Evolutionary conservation across 306 rosid species (phyloP), one percentile per base, ranked within the genome.

Genomic region (Pachyrhizus erosus): DNA sequence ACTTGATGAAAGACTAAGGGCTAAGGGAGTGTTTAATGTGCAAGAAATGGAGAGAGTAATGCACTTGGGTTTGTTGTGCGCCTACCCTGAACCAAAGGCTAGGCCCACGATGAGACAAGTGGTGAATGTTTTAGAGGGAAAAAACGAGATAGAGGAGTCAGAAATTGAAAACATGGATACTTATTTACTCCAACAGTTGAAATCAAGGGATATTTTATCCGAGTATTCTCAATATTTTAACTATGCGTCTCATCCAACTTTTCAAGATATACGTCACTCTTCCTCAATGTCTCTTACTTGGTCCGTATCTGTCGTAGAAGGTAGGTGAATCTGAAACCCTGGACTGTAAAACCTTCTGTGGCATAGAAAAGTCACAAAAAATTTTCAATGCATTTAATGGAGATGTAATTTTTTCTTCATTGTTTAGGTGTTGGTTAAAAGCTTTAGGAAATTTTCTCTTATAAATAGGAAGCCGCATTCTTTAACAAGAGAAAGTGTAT

Each of bases 31-130:
- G 20, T 81, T 82, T 68, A 80, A 23, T 51, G 85, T 61, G 80
- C 90, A 89, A 60, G 91, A 90, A 80, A 78, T 89, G 15, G 93
- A 86, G 82, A 87, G 84, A 33, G 84, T 91, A 21, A 39, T 95
- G 5, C 86, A 91, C n/a, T 85, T 95, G 90, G 99, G 98, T 7
- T 77, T 91, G 90, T 61, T 93, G 80, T 93, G 98, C 82, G 94
- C 91, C 2, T 88, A 93, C 21, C 91, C 90, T 14, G 91, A 95
- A 6, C 91, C 93, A 62, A 88, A 77, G 54, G 69, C 88, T 0
- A 87, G 99, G 52, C 98, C 97, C n/a, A 84, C 83, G 17, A 91
- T 93, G 93, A 90, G 98, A 80, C 97, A 91, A 83, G 91, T 85
- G 9, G 85, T 90, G 89, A 88, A 85, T 18, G 23, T 95, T 27